Evolutionary conservation across 1,284 basidiomycete genomes (phyloP).

Genomic region (Melampsora medusae): DNA sequence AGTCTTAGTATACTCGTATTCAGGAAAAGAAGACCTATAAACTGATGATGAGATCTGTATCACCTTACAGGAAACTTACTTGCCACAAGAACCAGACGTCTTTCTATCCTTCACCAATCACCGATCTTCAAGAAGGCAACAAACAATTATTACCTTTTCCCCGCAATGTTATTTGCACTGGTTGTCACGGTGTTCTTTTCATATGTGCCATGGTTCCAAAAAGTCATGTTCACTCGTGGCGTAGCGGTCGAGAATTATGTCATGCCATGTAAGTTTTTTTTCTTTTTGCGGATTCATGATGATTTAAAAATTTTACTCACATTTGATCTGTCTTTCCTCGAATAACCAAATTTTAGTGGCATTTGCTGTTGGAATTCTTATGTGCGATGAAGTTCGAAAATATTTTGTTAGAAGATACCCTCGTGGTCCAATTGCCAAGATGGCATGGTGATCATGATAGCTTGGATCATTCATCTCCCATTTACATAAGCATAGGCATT

Average conservation of each 20-base stretch:
- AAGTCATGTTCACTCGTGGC: conserved; percentile 62
- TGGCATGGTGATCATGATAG: conserved; percentile 50
- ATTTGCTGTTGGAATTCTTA: conserved; percentile 55
- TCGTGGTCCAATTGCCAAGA: conserved; percentile 50
- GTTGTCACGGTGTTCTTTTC: conserved; percentile 57
- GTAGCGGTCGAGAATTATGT: conserved; percentile 62
- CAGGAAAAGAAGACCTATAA: too few relatives aligned
- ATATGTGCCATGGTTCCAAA: conserved; percentile 56
- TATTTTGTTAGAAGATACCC: conserved; percentile 50
- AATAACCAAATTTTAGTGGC: conserved; percentile 50
- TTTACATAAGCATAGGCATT: too few relatives aligned
- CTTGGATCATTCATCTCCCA: too few relatives aligned
- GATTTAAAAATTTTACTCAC: too few relatives aligned
- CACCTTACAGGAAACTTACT: conserved; percentile 56
- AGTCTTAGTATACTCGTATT: too few relatives aligned
- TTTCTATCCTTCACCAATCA: conserved; percentile 60
- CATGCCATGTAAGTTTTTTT: conserved; percentile 52
- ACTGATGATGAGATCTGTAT: too few relatives aligned
- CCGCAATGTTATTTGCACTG: conserved; percentile 60
- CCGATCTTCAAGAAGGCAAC: conserved; percentile 54
- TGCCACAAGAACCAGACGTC: conserved; percentile 60
- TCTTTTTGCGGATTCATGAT: too few relatives aligned
- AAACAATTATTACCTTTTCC: conserved; percentile 59
- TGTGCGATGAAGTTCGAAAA: conserved; percentile 54
- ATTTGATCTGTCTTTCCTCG: too few relatives aligned